Evolutionary conservation across 73 alveolate species (phyloP).

Genomic region (Tetrahymena borealis): DNA sequence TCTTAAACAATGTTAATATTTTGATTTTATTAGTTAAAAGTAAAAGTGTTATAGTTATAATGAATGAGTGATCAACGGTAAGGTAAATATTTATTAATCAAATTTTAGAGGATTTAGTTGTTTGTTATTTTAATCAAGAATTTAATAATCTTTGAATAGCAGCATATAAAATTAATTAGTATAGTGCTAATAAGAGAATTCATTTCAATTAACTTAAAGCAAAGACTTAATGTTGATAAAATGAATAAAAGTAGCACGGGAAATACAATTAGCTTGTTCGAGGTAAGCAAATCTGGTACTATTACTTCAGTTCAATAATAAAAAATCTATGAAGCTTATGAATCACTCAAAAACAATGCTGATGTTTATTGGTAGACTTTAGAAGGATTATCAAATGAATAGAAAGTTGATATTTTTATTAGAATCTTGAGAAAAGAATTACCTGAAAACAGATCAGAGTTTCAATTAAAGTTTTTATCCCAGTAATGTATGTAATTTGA

Average conservation of each 20-base stretch:
- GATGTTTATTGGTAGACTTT: not conserved
- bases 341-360: not conserved
- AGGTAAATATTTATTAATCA: no score
- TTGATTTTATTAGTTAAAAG: no score
- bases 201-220: no score
- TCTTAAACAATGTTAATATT: no score
- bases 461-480: not conserved
- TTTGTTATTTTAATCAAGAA: no score
- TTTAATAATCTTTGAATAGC: no score
- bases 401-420: not conserved
- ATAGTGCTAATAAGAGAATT: no score
- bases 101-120: no score
- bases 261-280: not conserved
- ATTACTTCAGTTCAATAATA: not conserved
- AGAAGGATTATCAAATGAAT: not conserved
- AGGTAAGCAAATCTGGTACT: not conserved
- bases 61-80: no score
- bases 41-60: no score
- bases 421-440: not conserved
- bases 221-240: not conserved
- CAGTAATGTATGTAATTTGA: not conserved
- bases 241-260: not conserved
- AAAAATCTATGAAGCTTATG: not conserved
- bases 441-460: not conserved
- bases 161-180: no score